A percentile compares a stretch with the other conserved stretches of the same genome.
These are phyloP conservation scores for Myotisia sp. DNA, from an alignment of 2,329 filamentous ascomycete species.

Conservation along the genomic window DNA sequence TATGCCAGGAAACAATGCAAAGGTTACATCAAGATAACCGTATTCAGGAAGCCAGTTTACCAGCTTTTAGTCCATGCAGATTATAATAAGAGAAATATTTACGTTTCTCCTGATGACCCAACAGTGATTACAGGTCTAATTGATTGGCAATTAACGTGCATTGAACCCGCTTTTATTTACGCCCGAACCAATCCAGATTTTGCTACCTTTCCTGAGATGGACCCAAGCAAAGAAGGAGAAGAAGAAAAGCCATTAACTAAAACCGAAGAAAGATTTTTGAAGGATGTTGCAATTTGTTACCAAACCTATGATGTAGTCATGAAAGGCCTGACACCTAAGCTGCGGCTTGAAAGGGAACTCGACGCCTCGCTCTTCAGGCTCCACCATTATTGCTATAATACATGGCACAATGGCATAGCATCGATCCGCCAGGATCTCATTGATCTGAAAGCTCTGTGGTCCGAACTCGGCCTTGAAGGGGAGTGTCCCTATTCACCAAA, in stretches of 20 bases:
- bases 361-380: conserved; percentile 19
- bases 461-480: conserved; percentile 15
- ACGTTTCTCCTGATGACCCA: conserved; percentile 19
- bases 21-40: conserved; percentile 14
- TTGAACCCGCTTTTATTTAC: conserved; percentile 19
- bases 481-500: conserved; percentile 16
- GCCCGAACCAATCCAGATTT: conserved; percentile 15
- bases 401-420: conserved; percentile 18
- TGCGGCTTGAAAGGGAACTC: conserved; percentile 16
- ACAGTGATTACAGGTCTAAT: conserved; percentile 20
- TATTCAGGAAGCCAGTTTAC: conserved; percentile 12
- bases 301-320: conserved; percentile 18
- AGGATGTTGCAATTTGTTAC: conserved; percentile 18
- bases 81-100: conserved; percentile 23
- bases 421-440: conserved; percentile 22
- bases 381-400: conserved; percentile 20
- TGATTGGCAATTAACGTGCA: conserved; percentile 22
- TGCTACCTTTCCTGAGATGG: conserved; percentile 12
- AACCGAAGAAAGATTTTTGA: conserved; percentile 12
- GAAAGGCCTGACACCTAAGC: conserved; percentile 8
- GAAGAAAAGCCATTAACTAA: conserved; percentile 6
- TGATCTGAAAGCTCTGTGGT: conserved; percentile 18
- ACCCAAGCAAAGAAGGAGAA: conserved; percentile 10
- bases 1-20: conserved; percentile 14
- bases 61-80: conserved; percentile 19